A percentile compares a stretch with the other conserved stretches of the same genome.
phyloP scores from a whole-genome alignment of 2,329 filamentous ascomycete species.

The Neurospora sp. region DNA sequence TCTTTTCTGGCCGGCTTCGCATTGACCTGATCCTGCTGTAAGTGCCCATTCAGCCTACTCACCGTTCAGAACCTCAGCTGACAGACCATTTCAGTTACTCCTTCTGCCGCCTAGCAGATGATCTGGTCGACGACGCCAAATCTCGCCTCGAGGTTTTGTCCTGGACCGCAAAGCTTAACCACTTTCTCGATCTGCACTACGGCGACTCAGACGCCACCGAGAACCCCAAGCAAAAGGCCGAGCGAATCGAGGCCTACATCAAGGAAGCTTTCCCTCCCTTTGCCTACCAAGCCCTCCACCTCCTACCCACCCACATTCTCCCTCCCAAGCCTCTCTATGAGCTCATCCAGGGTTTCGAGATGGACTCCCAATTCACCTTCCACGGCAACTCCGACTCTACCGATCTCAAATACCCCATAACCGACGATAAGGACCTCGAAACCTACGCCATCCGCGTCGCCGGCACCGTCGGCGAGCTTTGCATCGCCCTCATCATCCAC shows the following conservation, averaged over 20 bases:
- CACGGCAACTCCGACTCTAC: background rate
- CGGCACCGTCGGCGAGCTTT: slow-evolving; percentile 61
- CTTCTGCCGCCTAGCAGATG: slow-evolving; percentile 65
- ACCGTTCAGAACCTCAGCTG: background rate
- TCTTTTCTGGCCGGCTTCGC: slow-evolving; percentile 57
- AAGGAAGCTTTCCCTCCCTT: slow-evolving; percentile 40
- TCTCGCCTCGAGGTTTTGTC: slow-evolving; percentile 39
- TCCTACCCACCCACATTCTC: slow-evolving; percentile 49
- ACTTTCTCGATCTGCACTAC: slow-evolving; percentile 48
- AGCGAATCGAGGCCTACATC: slow-evolving; percentile 26
- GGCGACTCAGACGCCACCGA: slow-evolving; percentile 18
- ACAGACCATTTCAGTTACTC: slow-evolving; percentile 44
- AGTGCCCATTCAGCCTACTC: slow-evolving; percentile 15
- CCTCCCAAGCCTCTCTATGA: slow-evolving; percentile 51
- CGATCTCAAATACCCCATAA: slow-evolving; percentile 41
- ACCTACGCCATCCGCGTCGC: slow-evolving; percentile 59
- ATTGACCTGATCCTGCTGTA: slow-evolving; percentile 58
- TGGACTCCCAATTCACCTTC: slow-evolving; percentile 48
- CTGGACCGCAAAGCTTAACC: slow-evolving; percentile 50
- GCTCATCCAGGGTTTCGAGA: slow-evolving; percentile 59
- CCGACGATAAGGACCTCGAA: slow-evolving; percentile 47
- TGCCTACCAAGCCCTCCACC: slow-evolving; percentile 43
- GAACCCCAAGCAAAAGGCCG: background rate
- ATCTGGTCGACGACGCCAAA: slow-evolving; percentile 58
- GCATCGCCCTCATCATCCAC: slow-evolving; percentile 55